Evolutionary conservation across 306 rosid species (phyloP), one percentile per base, ranked within the genome.

Genomic region (Myrica gale): DNA sequence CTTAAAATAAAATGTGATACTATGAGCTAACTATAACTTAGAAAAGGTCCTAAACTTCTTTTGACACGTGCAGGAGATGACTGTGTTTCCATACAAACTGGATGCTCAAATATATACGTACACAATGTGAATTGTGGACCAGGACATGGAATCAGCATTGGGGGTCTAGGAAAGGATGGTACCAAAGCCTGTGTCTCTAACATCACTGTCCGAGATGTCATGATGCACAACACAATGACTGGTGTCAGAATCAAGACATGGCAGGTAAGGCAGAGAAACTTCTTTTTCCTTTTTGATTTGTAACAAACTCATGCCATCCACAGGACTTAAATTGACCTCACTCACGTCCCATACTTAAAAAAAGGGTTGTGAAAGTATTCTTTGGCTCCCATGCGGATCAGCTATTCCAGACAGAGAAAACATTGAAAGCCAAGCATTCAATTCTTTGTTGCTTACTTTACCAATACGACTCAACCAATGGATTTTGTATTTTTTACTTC

Each of bases 101-200:
- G 98, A 52, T 90, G 98, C 82, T 84, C 97, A 55, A 90, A 95
- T 8, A 84, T 95, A 56, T 95, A 90, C 52, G 73, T 95, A 74
- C 98, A 95, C 82, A 92, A 90, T 19, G 91, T 95, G 72, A 85
- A 95, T 76, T 95, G 98, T 9, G 97, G 98, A 47, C 98, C 98
- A 44, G 98, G 98, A 56, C 98, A 95, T 54, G 98, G 98, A 79
- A 93, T 93, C 90, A 94, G 97, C 93, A 94, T 94, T 51, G 98
- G 98, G 77, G 23, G 98, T 83, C 87, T 95, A 46, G 98, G 98
- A 68, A 90, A 84, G 83, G 97, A 85, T 74, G 89, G 90, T 79
- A 90, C 95, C 44, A 89, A 87, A 82, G 97, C 98, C 17, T 95
- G 98, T 68, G 98, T 95, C 82, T 89, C 98, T 62, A 95, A 95